Evolutionary conservation across 441 rosid genomes (phyloP), one percentile per base, ranked within the genome.

Genomic region (Oxalis stricta): DNA sequence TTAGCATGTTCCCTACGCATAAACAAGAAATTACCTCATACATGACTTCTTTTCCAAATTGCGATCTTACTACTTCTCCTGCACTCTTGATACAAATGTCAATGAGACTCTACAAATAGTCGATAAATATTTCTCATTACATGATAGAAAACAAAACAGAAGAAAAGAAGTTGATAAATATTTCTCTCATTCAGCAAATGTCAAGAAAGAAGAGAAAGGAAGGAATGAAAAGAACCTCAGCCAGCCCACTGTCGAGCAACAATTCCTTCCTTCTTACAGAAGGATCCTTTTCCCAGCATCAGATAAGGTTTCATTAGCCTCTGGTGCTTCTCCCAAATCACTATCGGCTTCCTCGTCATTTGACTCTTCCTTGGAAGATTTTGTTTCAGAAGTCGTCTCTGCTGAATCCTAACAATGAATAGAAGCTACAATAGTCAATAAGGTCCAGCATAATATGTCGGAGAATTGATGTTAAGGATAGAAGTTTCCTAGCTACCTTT

Each of bases 241-340:
- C 96, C 58, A 91, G 89, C 52, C 95, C 91, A 52, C 93, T 83
- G 50, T 60, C 54, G 30, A 91, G 56, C 52, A 91, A 59, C 72
- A 91, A 55, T 57, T 91, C 98, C 42, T 42, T 78, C 64, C 98
- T 78, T 71, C 96, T 77, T 43, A 81, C 12, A 21, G 38, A 50
- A 39, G 91, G 73, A 60, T 91, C 96, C 53, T 85, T 85, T 62
- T 91, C 50, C 98, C 72, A 46, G 71, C 77, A 33, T 61, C 81
- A 54, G 54, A 53, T 7, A 47, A 21, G 33, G 36, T 46, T 47
- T 45, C 66, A 23, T 55, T 33, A 0, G 35, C 26, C 39, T 52
- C 75, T 4, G 59, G 55, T 43, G 18, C 36, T 28, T 49, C 58
- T 58, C 70, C 72, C 38, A 49, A 31, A 23, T 60, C 68, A 14